A percentile compares a stretch with the other conserved stretches of the same genome.
phyloP scores from a whole-genome alignment of 768 basidiomycete genomes.

The Collybia sordida region DNA sequence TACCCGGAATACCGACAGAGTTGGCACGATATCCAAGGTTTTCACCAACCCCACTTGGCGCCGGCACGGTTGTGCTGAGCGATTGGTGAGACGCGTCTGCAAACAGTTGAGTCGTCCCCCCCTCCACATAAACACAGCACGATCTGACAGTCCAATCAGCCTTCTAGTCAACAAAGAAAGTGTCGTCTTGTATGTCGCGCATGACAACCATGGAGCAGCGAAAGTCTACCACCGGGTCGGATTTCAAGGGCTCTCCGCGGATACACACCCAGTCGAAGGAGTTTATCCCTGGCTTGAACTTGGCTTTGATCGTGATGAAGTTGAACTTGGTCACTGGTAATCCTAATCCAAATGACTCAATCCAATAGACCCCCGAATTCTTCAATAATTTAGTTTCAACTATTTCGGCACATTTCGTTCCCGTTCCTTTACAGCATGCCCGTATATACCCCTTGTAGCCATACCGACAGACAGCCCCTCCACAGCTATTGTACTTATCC shows the following conservation, averaged over 20 bases:
- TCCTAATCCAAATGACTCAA: background rate
- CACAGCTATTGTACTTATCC: too few species aligned
- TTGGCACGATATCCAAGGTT: constrained; percentile 73
- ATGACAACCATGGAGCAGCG: constrained; percentile 50
- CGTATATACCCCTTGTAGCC: too few species aligned
- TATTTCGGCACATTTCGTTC: too few species aligned
- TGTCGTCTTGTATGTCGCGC: constrained; percentile 68
- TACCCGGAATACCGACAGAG: constrained; percentile 55
- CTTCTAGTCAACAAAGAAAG: constrained; percentile 40
- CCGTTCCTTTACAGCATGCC: too few species aligned
- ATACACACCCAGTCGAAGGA: constrained; percentile 33
- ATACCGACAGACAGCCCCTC: too few species aligned
- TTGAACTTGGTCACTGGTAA: constrained; percentile 71
- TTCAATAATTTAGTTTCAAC: background rate
- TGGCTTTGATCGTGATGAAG: constrained; percentile 50
- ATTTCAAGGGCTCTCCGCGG: constrained; percentile 51
- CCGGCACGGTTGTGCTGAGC: constrained; percentile 55
- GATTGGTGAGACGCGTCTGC: constrained; percentile 59
- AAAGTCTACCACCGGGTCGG: constrained; percentile 65
- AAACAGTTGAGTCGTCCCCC: constrained; percentile 39
- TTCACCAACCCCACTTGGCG: constrained; percentile 58
- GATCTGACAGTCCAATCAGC: constrained; percentile 15
- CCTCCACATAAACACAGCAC: background rate
- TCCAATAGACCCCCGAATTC: too few species aligned
- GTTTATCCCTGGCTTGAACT: constrained; percentile 58